A percentile compares a stretch with the other conserved stretches of the same genome.
phyloP scores from a whole-genome alignment of 352 stramenopile species.

The Pythium aristosporum region DNA sequence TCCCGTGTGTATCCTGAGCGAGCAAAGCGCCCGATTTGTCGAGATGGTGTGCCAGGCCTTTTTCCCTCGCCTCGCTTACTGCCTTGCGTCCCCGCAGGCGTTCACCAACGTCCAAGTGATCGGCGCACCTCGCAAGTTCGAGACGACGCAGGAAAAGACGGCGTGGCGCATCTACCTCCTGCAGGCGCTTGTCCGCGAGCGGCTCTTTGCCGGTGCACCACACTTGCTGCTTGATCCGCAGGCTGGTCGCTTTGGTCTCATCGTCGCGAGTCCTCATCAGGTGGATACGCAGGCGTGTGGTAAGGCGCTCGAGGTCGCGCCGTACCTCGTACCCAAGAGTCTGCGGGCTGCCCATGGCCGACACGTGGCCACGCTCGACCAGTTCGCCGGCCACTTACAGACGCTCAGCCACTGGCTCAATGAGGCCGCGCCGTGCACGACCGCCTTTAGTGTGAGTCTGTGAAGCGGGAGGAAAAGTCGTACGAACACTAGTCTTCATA shows the following conservation, averaged over 20 bases:
- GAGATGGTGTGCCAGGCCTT: conserved; percentile 60
- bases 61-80: conserved; percentile 65
- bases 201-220: conserved; percentile 45
- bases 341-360: conserved; percentile 50
- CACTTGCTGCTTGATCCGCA: conserved; percentile 40
- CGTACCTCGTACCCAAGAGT: conserved; percentile 61
- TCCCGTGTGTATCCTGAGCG: conserved; percentile 65
- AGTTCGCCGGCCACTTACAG: conserved; percentile 54
- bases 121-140: conserved; percentile 52
- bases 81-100: conserved; percentile 41
- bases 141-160: conserved; percentile 48
- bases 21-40: conserved; percentile 60
- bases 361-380: conserved; percentile 40
- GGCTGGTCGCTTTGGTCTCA: conserved; percentile 51
- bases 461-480: conserved; percentile 11
- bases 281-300: conserved; percentile 51
- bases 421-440: conserved; percentile 51
- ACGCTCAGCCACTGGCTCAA: conserved; percentile 55
- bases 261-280: conserved; percentile 61
- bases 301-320: conserved; percentile 53
- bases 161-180: conserved; percentile 52
- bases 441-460: conserved; percentile 52
- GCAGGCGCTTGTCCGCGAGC: conserved; percentile 56
- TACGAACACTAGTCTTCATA: background rate
- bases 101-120: conserved; percentile 65